Percentiles rank a stretch among this genome's conserved stretches.
These are phyloP conservation scores for Cucurbitaria berberidis DNA, from an alignment of 2,329 filamentous ascomycete genomes.

Conservation along the genomic window DNA sequence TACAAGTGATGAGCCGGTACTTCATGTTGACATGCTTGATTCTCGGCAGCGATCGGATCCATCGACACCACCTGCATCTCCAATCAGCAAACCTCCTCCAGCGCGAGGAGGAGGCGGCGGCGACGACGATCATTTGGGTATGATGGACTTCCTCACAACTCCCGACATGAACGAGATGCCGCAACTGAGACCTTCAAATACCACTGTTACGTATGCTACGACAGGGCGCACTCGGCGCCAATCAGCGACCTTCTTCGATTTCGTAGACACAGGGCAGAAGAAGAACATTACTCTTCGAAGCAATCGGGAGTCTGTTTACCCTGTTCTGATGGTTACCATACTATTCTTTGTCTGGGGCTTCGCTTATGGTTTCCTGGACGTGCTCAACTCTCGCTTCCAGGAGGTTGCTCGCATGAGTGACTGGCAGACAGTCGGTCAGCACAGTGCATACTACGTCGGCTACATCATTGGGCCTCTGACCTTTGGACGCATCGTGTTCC, in stretches of 20 bases:
- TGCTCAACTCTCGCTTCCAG: constrained; percentile 75
- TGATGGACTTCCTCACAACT: constrained; percentile 62
- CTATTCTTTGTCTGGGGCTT: constrained; percentile 91
- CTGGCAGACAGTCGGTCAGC: constrained; percentile 70
- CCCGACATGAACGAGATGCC: constrained; percentile 52
- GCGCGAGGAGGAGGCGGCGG: constrained; percentile 24
- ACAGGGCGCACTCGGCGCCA: constrained; percentile 29
- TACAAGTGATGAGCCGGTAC: constrained; percentile 37
- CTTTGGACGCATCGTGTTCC: constrained; percentile 65
- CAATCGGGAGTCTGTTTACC: constrained; percentile 69
- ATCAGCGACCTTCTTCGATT: constrained; percentile 70
- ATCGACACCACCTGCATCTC: constrained; percentile 30
- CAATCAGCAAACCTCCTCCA: constrained; percentile 30
- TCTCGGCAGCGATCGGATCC: constrained; percentile 27
- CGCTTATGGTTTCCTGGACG: constrained; percentile 85
- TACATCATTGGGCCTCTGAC: constrained; percentile 74
- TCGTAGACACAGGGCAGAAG: constrained; percentile 70
- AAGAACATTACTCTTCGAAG: constrained; percentile 74
- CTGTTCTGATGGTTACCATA: constrained; percentile 76
- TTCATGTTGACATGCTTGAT: constrained; percentile 33
- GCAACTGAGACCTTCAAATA: constrained; percentile 46
- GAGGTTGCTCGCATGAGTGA: constrained; percentile 65
- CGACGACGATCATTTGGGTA: constrained; percentile 45
- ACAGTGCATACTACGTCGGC: constrained; percentile 72
- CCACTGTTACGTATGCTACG: constrained; percentile 36